Evolutionary conservation across 305 asterid species (phyloP), one percentile per base, ranked within the genome.

Genomic region (Lippia alba): DNA sequence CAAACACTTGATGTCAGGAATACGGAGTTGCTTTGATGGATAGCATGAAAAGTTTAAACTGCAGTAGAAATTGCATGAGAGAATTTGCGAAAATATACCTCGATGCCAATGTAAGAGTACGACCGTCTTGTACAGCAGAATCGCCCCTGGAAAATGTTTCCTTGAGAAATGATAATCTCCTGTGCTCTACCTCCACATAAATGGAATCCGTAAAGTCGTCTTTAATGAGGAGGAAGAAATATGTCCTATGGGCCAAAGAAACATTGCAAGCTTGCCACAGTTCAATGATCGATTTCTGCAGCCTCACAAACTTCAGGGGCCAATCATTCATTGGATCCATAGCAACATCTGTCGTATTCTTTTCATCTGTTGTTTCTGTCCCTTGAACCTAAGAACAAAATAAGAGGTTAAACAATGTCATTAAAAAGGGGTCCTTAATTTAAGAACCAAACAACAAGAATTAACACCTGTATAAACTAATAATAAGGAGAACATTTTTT

Each of bases 181-280:
- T 80, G 56, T 86, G 83, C 81, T 94, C 96, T 34, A 94, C 97
- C 82, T 94, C 99, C 90, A 94, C 80, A 79, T 90, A 92, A 70
- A 92, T 88, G 78, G 99, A 92, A 82, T 92, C 96, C 64, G 82
- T 76, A 3, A 76, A 81, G 71, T 92, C 96, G 6, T 91, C 96
- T 78, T 85, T 89, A 66, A 94, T 86, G 33, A 94, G 96, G 79
- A 94, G 79, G 85, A 92, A 67, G 84, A 94, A 92, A 75, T 94
- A 94, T 65, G 99, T 92, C 75, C 98, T 71, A 74, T 92, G 97
- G 73, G 92, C 80, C 83, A 94, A 75, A 36, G 98, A 86, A 48
- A 94, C 87, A 74, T 92, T 80, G 88, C 98, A 94, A 77, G 80
- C 80, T 66, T 90, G 88, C 98, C 99, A 94, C 24, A 87, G 93